These are phyloP conservation scores for Selaginella tamariscina DNA, from an alignment of 75 land plant species.

Conservation along the genomic window DNA sequence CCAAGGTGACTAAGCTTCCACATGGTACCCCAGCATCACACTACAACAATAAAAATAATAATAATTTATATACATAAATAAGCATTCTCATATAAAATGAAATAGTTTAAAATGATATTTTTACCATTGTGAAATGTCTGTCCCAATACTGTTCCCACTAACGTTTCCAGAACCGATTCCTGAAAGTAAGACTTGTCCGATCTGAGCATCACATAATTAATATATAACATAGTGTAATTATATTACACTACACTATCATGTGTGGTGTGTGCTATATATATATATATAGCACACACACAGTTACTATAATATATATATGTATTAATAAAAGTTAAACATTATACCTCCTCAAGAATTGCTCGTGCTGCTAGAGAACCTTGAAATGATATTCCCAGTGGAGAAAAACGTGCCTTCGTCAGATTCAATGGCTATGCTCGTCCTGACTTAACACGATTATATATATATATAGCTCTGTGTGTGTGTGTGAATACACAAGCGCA, in stretches of 20 bases:
- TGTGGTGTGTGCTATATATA: no score
- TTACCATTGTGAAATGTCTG: constrained; percentile 24
- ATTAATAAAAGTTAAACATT: no score
- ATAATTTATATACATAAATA: background rate
- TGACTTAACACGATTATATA: background rate
- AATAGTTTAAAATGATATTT: background rate
- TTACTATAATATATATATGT: no score
- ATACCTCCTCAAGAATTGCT: constrained; percentile 15
- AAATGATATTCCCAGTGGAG: constrained; percentile 28
- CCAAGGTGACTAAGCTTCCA: constrained; percentile 21
- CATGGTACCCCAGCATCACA: constrained; percentile 25
- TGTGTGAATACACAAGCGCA: no score
- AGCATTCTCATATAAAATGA: background rate
- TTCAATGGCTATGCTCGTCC: constrained; percentile 31
- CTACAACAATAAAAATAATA: constrained; percentile 6
- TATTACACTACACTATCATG: no score
- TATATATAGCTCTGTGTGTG: background rate
- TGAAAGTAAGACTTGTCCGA: constrained; percentile 21
- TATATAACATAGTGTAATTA: no score
- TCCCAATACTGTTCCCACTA: constrained; percentile 18
- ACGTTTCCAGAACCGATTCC: constrained; percentile 32
- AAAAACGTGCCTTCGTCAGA: constrained; percentile 32
- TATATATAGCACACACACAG: no score
- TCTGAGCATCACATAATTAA: no score
- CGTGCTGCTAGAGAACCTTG: constrained; percentile 21